phyloP scores from a whole-genome alignment of 257 asterid species.

The Rhazya stricta region DNA sequence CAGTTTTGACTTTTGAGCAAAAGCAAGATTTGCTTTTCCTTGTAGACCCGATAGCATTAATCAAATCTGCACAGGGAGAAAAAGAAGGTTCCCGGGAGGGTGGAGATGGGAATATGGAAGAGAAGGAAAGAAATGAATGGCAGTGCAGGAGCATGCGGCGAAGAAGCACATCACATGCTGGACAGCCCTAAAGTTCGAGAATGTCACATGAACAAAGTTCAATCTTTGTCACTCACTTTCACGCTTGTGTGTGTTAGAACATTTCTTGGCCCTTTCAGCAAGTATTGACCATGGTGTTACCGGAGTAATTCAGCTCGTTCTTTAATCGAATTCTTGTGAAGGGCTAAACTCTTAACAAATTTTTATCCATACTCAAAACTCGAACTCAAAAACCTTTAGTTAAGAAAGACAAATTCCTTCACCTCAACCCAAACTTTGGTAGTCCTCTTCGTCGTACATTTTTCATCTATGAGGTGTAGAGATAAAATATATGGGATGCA shows the following conservation, averaged over 20 bases:
- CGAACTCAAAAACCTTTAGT: too few relatives aligned
- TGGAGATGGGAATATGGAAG: background rate
- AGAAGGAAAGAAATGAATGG: conserved; percentile 7
- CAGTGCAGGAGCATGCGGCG: background rate
- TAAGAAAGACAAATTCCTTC: too few relatives aligned
- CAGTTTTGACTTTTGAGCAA: background rate
- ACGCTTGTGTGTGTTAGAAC: background rate
- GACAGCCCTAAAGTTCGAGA: conserved; percentile 11
- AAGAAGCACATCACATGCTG: conserved; percentile 9
- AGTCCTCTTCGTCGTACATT: too few relatives aligned
- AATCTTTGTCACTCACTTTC: background rate
- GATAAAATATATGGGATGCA: too few relatives aligned
- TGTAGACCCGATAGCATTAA: background rate
- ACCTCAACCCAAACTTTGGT: too few relatives aligned
- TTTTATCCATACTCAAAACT: too few relatives aligned
- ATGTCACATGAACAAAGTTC: conserved; percentile 7
- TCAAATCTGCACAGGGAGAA: background rate
- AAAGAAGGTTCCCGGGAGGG: background rate
- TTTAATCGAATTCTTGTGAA: too few relatives aligned
- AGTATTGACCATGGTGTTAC: too few relatives aligned
- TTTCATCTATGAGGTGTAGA: too few relatives aligned
- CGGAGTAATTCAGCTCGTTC: too few relatives aligned
- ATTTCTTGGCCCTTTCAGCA: background rate
- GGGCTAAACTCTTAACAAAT: too few relatives aligned
- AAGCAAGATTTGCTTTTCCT: conserved; percentile 10